Percentiles rank a stretch among this genome's conserved stretches.
Evolutionary conservation across 805 yeast genomes (phyloP).

Genomic region (Myxozyma neotropica): DNA sequence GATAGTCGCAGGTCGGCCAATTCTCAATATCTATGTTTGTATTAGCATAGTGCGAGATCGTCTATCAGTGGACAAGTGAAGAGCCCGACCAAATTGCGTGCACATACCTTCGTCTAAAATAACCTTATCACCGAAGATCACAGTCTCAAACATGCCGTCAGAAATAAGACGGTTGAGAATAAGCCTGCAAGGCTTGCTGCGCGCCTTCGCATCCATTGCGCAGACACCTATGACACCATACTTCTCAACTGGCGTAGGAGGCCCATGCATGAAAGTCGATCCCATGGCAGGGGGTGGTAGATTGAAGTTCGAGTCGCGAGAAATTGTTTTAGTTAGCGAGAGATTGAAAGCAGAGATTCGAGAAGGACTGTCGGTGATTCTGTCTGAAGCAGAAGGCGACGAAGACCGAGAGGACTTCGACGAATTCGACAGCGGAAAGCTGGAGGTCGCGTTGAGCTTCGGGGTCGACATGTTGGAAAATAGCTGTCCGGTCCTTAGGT

Average conservation of each 20-base stretch:
- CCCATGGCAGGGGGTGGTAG: slow-evolving; percentile 25
- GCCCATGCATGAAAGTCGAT: slow-evolving; percentile 31
- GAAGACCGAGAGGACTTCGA: slow-evolving; percentile 10
- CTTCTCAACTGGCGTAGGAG: slow-evolving; percentile 32
- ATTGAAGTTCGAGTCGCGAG: slow-evolving; percentile 26
- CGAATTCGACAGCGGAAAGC: slow-evolving; percentile 4
- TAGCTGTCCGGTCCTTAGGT: neutral
- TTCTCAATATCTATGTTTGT: slow-evolving; percentile 77
- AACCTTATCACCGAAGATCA: slow-evolving; percentile 96
- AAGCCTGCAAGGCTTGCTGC: slow-evolving; percentile 92
- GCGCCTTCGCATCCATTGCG: slow-evolving; percentile 97
- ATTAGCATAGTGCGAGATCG: too few species aligned
- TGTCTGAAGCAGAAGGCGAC: slow-evolving; percentile 13
- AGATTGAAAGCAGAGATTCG: slow-evolving; percentile 20
- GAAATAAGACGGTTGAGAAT: slow-evolving; percentile 78
- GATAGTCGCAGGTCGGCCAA: slow-evolving; percentile 98
- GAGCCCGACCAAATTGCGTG: neutral
- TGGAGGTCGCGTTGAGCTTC: slow-evolving; percentile 4
- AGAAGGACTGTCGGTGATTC: slow-evolving; percentile 22
- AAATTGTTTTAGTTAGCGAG: slow-evolving; percentile 25
- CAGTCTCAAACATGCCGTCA: slow-evolving; percentile 95
- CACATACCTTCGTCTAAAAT: slow-evolving; percentile 72
- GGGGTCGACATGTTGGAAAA: slow-evolving; percentile 4
- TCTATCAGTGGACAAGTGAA: too few species aligned
- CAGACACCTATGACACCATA: slow-evolving; percentile 97